Percentiles rank a stretch among this genome's conserved stretches.
Conservation (phyloP, 768 basidiomycete species). For the Symmetrospora coprosmae region DNA sequence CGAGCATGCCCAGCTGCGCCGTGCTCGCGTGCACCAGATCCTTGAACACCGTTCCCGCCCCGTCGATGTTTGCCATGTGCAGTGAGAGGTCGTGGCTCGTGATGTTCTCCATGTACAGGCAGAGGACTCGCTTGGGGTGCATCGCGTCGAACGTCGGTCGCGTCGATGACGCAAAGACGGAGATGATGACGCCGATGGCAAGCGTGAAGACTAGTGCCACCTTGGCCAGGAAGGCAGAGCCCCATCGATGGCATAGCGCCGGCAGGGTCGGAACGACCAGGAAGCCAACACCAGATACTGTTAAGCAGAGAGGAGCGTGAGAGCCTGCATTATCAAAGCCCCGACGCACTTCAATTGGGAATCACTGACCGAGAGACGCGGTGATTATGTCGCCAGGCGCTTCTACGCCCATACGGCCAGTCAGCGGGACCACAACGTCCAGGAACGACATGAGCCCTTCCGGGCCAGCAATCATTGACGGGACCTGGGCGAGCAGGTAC, state of each 20-base stretch:
- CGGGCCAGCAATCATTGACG: slow-evolving; percentile 44
- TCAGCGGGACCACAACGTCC: slow-evolving; percentile 83
- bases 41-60: slow-evolving; percentile 55
- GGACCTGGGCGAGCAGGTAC: slow-evolving; percentile 50
- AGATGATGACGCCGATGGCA: slow-evolving; percentile 45
- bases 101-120: slow-evolving; percentile 75
- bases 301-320: background rate
- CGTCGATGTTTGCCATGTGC: slow-evolving; percentile 69
- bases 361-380: slow-evolving; percentile 45
- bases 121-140: slow-evolving; percentile 77
- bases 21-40: slow-evolving; percentile 52
- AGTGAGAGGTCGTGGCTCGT: slow-evolving; percentile 47
- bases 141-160: slow-evolving; percentile 55
- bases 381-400: slow-evolving; percentile 81
- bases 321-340: background rate
- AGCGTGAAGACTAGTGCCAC: slow-evolving; percentile 43
- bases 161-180: slow-evolving; percentile 43
- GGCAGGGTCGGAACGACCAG: slow-evolving; percentile 56
- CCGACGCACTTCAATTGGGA: background rate
- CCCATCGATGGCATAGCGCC: slow-evolving; percentile 34
- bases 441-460: slow-evolving; percentile 50
- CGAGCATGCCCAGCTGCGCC: slow-evolving; percentile 44
- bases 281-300: slow-evolving; percentile 47
- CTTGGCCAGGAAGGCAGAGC: slow-evolving; percentile 34
- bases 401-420: slow-evolving; percentile 54